Evolutionary conservation across 2,329 filamentous ascomycete genomes (phyloP), one percentile per base, ranked within the genome.

Genomic region (Pseudocercospora musae): DNA sequence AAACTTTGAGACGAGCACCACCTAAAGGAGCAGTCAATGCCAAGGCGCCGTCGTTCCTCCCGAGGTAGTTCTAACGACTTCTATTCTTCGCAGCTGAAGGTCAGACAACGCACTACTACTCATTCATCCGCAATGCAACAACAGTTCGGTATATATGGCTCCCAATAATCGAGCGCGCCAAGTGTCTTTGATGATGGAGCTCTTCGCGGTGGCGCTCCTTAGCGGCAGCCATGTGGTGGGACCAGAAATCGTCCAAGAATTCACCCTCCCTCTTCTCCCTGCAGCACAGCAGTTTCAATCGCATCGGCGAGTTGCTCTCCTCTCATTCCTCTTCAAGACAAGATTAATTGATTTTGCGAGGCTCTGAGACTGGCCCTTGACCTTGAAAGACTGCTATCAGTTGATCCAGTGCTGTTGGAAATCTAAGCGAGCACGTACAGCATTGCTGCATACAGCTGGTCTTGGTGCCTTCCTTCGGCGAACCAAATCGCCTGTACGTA

Each of bases 61-160:
- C 31, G 31, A 33, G 31, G 31, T 33, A n/a, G n/a, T n/a, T n/a
- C n/a, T n/a, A 33, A 48, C 44, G 37, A 40, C 37, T 40, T 49
- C 59, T 53, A 57, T 58, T 62, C 53, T 53, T 21, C 18, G 11
- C 55, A 56, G 55, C 59, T 57, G 44, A 46, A 8, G 21, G 48
- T 52, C 15, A 29, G 21, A 52, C 21, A 18, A 31, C 44, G 15
- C 18, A 48, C 44, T n/a, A 4, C 4, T 4, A 15, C 15, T 48
- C 23, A 11, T 10, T 25, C 44, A 25, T n/a, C 21, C 48, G 48
- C 48, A 25, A 52, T 29, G 10, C 10, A 18, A 52, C 11, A 52
- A 52, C 25, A 13, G 31, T 52, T 52, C 15, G 48, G 25, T 31
- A 11, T 11, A n/a, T 52, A 10, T 10, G 21, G 25, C 48, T 15